A percentile compares a stretch with the other conserved stretches of the same genome.
Conservation (phyloP, 768 basidiomycete genomes). For the Lactarius deliciosus region DNA sequence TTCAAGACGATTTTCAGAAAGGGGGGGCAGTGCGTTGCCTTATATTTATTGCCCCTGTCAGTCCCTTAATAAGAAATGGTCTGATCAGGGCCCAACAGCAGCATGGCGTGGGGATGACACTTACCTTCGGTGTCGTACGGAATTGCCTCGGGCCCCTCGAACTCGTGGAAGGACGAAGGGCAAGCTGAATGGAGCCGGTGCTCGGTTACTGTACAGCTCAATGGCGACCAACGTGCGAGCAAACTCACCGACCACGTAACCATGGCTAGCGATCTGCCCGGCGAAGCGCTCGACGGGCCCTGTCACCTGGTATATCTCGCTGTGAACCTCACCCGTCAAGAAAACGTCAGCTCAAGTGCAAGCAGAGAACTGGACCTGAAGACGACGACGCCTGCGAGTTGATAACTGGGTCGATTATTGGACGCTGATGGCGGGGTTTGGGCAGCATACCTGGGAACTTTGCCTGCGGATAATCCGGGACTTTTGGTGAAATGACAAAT, state of each 20-base stretch:
- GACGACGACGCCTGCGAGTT: constrained; percentile 66
- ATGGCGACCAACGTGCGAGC: neutral
- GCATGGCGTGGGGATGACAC: neutral
- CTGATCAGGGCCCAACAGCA: neutral
- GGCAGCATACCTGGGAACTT: constrained; percentile 73
- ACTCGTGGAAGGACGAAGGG: constrained; percentile 89
- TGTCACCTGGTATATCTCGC: constrained; percentile 96
- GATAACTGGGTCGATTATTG: neutral
- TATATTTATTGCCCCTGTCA: constrained; percentile 90
- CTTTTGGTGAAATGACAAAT: constrained; percentile 75
- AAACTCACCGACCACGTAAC: constrained; percentile 72
- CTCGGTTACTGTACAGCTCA: neutral
- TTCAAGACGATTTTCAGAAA: neutral
- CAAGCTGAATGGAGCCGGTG: constrained; percentile 49
- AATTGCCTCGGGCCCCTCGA: constrained; percentile 83
- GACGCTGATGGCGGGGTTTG: neutral
- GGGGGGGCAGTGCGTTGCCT: constrained; percentile 45
- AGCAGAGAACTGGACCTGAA: constrained; percentile 54
- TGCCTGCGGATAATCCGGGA: constrained; percentile 83
- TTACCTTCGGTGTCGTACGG: constrained; percentile 84
- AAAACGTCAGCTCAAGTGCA: neutral
- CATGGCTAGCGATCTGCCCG: constrained; percentile 83
- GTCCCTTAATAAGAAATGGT: constrained; percentile 55
- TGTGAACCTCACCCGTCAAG: constrained; percentile 34
- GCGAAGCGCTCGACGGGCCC: constrained; percentile 94